Base-by-base conservation (phyloP, 139 green algal species). In the Chlorella sp. region DNA sequence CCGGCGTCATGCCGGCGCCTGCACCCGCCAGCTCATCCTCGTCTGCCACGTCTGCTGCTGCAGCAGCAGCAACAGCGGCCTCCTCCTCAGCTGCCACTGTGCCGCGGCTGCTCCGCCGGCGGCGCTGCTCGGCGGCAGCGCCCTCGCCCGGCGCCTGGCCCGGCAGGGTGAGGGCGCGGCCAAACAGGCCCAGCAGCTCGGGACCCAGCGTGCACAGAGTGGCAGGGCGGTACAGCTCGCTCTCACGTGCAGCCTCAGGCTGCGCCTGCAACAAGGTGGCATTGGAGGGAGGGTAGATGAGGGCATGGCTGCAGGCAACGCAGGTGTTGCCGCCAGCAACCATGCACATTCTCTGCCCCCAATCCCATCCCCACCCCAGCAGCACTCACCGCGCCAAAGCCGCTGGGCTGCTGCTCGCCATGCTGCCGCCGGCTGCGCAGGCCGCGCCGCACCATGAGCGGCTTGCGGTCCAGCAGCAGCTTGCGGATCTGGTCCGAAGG, bases 391-490 rank as follows among this genome's bases (percentile, higher is more conserved):
- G 82, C 80, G 36, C 72, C 80, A 36, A 62, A 82, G 32, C 30
- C 32, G n/a, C 57, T 18, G 21, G 30, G 86, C 17, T 23, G 69
- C 28, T 60, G 72, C 5, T 16, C 63, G 11, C 55, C 38, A 41
- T n/a, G 51, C 69, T 51, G 57, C 60, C n/a, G 25, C 38, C 71
- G 44, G 44, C 72, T 13, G 32, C 67, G 57, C 65, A 76, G 36
- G 23, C 86, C 88, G 16, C 88, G 81, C 25, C 20, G 32, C 21
- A 41, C 74, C 73, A 94, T 70, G 60, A 94, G 82, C 12, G 88
- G 85, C 36, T 81, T 60, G 64, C 86, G 84, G 75, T 94, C 81
- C 13, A 70, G 65, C 76, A 94, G 78, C 82, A 94, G 72, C n/a
- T 74, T 80, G 21, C 89, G 75, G 34, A 94, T 94, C 67, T 92